Evolutionary conservation across 768 basidiomycete species (phyloP), one percentile per base, ranked within the genome.

Genomic region (Kwoniella mangroviensis): DNA sequence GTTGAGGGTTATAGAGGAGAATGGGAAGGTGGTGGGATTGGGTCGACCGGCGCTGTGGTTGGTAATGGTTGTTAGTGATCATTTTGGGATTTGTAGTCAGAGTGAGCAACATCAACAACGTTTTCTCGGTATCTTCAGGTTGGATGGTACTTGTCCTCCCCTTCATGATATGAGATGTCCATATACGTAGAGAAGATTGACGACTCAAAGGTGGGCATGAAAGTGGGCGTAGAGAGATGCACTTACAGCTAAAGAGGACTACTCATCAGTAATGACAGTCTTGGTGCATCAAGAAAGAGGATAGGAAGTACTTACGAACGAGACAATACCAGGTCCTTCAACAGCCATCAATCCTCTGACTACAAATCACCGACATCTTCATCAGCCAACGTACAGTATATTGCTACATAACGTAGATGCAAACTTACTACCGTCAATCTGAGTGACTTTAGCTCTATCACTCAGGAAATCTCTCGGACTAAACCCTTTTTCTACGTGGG

Each of bases 11-110:
- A 98, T 85, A 0, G 90, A 89, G 2, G 89, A 89, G 84, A 98
- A 92, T 1, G 96, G 96, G 85, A 98, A 98, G 21, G 92, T 91
- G n/a, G 86, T 85, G 9, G 90, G 87, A 78, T 96, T 95, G 6
- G 96, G 96, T 82, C 95, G 94, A 28, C 96, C 96, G 0, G 94
- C 94, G 7, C 75, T 76, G 58, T 40, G 19, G 28, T 21, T 19
- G 24, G 28, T 58, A 43, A 59, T 43, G 12, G 28, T 40, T 56
- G 6, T 40, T n/a, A 28, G 61, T 41, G 42, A 12, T 49, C 26
- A 24, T 42, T 7, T n/a, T 7, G 43, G 22, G 61, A 53, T 5
- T 28, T 28, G 28, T 28, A 28, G 28, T 4, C 6, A 28, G 28
- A 28, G 28, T 28, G 6, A 28, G 28, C n/a, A n/a, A n/a, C n/a